Evolutionary conservation across 768 basidiomycete species (phyloP).

Genomic region (Russula foetens): DNA sequence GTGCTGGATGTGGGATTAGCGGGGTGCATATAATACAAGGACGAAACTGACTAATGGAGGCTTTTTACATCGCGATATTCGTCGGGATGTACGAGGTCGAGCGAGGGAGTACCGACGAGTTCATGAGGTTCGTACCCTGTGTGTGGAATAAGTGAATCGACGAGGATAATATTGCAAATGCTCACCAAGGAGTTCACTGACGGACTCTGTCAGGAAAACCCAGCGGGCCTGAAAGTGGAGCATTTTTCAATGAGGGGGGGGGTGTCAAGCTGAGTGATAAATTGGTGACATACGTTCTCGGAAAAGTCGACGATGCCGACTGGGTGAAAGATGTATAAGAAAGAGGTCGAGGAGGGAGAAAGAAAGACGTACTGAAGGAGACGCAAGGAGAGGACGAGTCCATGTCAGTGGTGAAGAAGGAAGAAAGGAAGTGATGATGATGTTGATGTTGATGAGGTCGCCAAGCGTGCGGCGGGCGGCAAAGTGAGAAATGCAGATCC

Average conservation of each 20-base stretch:
- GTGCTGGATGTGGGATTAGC: constrained; percentile 36
- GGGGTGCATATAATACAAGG: neutral
- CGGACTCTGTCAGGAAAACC: constrained; percentile 60
- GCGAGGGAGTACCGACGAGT: constrained; percentile 56
- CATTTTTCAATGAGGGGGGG: neutral
- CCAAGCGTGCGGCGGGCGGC: neutral
- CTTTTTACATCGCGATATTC: constrained; percentile 59
- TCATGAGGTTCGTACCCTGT: constrained; percentile 69
- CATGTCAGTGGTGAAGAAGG: constrained; percentile 7
- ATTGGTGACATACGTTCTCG: constrained; percentile 44
- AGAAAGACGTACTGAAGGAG: constrained; percentile 60
- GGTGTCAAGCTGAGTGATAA: constrained; percentile 12
- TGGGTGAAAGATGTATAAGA: constrained; percentile 23
- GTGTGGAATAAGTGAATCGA: neutral
- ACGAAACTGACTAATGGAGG: constrained; percentile 53
- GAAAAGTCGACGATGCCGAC: constrained; percentile 80
- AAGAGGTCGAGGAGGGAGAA: neutral
- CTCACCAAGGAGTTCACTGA: constrained; percentile 54
- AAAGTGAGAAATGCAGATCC: neutral
- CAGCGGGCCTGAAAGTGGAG: constrained; percentile 44
- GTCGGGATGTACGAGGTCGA: constrained; percentile 76
- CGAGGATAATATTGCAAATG: neutral
- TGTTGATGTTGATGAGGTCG: neutral
- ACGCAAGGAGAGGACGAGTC: constrained; percentile 39
- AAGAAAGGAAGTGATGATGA: neutral